Percentiles rank a stretch among this genome's conserved stretches.
These are phyloP conservation scores for Craspedostauros australis DNA, from an alignment of 108 stramenopile species.

Conservation along the genomic window DNA sequence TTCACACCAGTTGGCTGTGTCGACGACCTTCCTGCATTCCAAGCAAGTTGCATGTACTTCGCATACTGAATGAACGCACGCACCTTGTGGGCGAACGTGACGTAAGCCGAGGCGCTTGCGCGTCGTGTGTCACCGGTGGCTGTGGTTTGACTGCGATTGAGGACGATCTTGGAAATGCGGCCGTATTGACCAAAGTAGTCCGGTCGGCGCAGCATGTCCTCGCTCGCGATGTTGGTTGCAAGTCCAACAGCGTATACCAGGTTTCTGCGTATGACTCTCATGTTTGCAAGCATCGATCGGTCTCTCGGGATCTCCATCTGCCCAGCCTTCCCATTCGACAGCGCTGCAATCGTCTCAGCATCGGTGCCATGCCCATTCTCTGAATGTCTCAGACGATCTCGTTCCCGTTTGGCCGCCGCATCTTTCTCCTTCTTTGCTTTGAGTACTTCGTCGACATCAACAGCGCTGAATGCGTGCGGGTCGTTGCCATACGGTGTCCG, in stretches of 20 bases:
- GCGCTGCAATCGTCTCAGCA: slow-evolving; percentile 33
- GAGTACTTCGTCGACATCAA: slow-evolving; percentile 88
- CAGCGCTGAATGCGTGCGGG: slow-evolving; percentile 94
- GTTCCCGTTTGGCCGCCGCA: slow-evolving; percentile 68
- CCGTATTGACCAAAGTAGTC: slow-evolving; percentile 98
- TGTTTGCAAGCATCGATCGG: slow-evolving; percentile 88
- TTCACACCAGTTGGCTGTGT: too few relatives aligned
- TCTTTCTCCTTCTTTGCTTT: slow-evolving; percentile 88
- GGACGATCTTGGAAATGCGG: slow-evolving; percentile 91
- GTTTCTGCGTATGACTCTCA: slow-evolving; percentile 96
- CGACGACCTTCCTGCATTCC: neutral
- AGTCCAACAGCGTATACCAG: slow-evolving; percentile 95
- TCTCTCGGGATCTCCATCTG: slow-evolving; percentile 78
- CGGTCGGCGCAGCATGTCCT: slow-evolving; percentile 82
- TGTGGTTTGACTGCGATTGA: slow-evolving; percentile 77
- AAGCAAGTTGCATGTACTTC: neutral
- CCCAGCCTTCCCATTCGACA: slow-evolving; percentile 34
- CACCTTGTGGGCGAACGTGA: slow-evolving; percentile 94
- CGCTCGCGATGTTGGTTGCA: slow-evolving; percentile 74
- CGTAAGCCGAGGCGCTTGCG: slow-evolving; percentile 85
- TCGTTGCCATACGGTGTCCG: slow-evolving; percentile 95
- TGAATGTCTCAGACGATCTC: slow-evolving; percentile 54
- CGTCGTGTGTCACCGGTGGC: slow-evolving; percentile 51
- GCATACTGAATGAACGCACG: slow-evolving; percentile 9
- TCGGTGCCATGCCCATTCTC: slow-evolving; percentile 23